phyloP scores from a whole-genome alignment of 441 rosid genomes.

The Euphorbia schlechtendalii region DNA sequence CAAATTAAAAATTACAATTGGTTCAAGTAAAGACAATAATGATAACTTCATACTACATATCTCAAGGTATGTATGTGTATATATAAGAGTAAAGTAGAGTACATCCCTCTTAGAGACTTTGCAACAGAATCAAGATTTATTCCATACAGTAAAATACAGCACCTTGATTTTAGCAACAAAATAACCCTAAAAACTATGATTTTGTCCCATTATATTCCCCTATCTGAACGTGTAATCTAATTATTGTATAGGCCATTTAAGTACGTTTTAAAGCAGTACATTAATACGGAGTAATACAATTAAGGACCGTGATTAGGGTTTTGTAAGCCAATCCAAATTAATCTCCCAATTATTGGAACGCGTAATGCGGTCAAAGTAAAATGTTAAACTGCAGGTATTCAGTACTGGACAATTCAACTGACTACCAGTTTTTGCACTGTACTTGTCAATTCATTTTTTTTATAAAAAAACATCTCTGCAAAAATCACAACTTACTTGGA shows the following conservation, averaged over 20 bases:
- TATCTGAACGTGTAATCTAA: conserved; percentile 16
- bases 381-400: conserved; percentile 8
- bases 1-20: conserved; percentile 12
- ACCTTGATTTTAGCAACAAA: conserved; percentile 17
- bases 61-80: conserved; percentile 20
- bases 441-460: conserved; percentile 12
- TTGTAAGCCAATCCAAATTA: conserved; percentile 3
- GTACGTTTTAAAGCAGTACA: conserved; percentile 1
- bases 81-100: no score
- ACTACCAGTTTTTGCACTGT: conserved; percentile 17
- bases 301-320: conserved; percentile 29
- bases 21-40: conserved; percentile 17
- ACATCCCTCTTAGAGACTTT: conserved; percentile 13
- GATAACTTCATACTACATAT: conserved; percentile 20
- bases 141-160: conserved; percentile 8
- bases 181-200: conserved; percentile 19
- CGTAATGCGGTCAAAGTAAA: conserved; percentile 18
- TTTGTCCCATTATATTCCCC: conserved; percentile 14
- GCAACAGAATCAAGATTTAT: conserved; percentile 16
- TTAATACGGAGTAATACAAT: no score
- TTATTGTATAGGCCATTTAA: conserved; percentile 7
- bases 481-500: conserved; percentile 10
- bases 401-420: conserved; percentile 7
- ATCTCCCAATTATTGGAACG: conserved; percentile 16
- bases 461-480: not conserved